These are phyloP conservation scores for Cucurbita moschata DNA, from an alignment of 306 rosid species.

Conservation along the genomic window DNA sequence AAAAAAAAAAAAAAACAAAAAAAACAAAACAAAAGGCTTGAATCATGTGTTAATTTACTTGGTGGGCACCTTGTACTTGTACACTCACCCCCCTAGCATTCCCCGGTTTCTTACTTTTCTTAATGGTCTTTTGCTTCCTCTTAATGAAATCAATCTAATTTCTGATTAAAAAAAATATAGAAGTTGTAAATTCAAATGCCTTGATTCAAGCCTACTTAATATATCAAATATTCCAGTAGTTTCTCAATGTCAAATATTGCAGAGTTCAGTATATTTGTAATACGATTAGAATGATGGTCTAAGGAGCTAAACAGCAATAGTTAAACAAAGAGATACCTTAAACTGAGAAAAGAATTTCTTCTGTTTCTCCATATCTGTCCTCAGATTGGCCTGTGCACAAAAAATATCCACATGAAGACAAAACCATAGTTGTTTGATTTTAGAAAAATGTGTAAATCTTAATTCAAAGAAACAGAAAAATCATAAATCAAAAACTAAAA, in stretches of 20 bases:
- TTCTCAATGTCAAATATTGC: too few species aligned
- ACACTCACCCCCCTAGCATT: neutral
- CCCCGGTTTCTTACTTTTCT: too few species aligned
- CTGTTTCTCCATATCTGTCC: conserved; percentile 50
- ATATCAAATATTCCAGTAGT: too few species aligned
- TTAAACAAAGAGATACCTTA: conserved; percentile 31
- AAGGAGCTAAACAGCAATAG: neutral
- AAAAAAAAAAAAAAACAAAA: too few species aligned
- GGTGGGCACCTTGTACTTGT: neutral
- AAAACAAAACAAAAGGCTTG: too few species aligned
- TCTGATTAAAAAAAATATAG: too few species aligned
- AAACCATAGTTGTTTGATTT: neutral
- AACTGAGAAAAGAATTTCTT: conserved; percentile 28
- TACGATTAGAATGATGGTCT: neutral
- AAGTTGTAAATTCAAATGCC: too few species aligned
- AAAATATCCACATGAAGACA: conserved; percentile 8
- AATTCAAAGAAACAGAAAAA: too few species aligned
- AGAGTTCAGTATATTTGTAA: neutral
- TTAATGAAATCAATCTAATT: too few species aligned
- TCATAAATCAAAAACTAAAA: too few species aligned
- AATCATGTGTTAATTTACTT: neutral
- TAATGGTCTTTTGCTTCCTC: too few species aligned
- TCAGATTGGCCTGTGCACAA: conserved; percentile 44
- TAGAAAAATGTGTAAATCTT: neutral
- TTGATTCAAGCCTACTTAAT: too few species aligned